Evolutionary conservation across 345 rosid genomes (phyloP).

Genomic region (Rhizophora mangle): DNA sequence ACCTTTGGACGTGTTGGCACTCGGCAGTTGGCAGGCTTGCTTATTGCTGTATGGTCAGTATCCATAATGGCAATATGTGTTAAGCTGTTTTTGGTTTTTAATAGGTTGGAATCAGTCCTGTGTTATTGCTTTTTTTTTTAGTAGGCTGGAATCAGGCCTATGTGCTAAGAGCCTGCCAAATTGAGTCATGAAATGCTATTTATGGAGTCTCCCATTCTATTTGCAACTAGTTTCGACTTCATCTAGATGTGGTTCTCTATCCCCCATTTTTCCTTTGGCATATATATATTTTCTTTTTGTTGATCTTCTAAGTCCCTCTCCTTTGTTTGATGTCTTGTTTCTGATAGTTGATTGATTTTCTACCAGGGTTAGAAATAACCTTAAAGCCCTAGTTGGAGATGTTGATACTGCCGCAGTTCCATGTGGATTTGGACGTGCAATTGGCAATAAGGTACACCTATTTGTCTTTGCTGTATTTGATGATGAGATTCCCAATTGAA

Average conservation of each 20-base stretch:
- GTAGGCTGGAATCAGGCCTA: background rate
- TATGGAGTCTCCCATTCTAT: background rate
- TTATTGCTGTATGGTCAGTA: conserved; percentile 42
- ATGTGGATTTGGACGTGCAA: conserved; percentile 97
- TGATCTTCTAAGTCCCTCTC: background rate
- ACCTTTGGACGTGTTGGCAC: conserved; percentile 94
- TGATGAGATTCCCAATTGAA: background rate
- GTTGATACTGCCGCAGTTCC: conserved; percentile 97
- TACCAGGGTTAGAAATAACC: conserved; percentile 77
- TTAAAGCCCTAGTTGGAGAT: conserved; percentile 82
- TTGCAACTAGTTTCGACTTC: background rate
- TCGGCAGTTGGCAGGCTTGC: conserved; percentile 89
- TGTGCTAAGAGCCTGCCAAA: background rate
- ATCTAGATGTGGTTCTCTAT: background rate
- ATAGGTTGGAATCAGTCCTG: background rate
- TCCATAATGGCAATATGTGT: background rate
- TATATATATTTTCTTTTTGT: background rate
- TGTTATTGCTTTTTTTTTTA: background rate
- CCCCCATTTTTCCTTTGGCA: background rate
- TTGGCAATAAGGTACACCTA: conserved; percentile 81
- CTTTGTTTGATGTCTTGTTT: conserved; percentile 4
- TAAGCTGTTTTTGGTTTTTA: background rate
- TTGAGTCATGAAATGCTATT: conserved; percentile 3
- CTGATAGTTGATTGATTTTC: conserved; percentile 9
- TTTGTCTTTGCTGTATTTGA: background rate